Evolutionary conservation across 2,329 filamentous ascomycete genomes (phyloP), one percentile per base, ranked within the genome.

Genomic region (Huntiella abstrusa): DNA sequence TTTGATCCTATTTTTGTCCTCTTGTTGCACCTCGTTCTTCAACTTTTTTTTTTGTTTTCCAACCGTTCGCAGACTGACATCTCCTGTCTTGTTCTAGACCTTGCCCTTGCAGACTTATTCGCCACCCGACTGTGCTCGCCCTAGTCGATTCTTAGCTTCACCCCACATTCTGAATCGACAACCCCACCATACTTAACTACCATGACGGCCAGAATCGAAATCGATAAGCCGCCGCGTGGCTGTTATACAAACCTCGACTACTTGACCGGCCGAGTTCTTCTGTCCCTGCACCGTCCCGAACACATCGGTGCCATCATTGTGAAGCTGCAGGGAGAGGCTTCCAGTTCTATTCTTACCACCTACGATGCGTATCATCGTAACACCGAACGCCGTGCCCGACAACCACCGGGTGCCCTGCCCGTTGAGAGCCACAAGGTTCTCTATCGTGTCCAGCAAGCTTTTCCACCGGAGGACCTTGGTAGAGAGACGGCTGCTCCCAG

Each of bases 291-390:
- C 44, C 80, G 78, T 52, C 64, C 81, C 46, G 83, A 88, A 59
- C 68, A 72, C 47, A 69, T 88, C 43, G 74, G 75, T 42, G 80
- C 76, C 45, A 77, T 91, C 52, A 68, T 84, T 34, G 82, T 88
- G 56, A 91, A 91, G 65, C 73, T 91, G 32, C 83, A 91, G 58
- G 83, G 83, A 53, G 82, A 91, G 62, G 77, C 77, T 41, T 71
- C 70, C 51, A 87, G 82, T 4, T 70, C 79, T 38, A 62, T 85
- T 12, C 59, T 65, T 61, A 41, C 58, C 72, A 51, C 62, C 73
- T 54, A 53, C 64, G 57, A 56, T 28, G 34, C 39, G 11, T 41
- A 47, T 6, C 28, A 37, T 34, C 33, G 33, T 15, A 19, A 41
- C 28, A 28, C 54, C 54, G 32, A 44, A 37, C 33, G 43, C 11